Evolutionary conservation across 495 filamentous ascomycete genomes (phyloP).

Genomic region (Aspergillus coremiiformis): DNA sequence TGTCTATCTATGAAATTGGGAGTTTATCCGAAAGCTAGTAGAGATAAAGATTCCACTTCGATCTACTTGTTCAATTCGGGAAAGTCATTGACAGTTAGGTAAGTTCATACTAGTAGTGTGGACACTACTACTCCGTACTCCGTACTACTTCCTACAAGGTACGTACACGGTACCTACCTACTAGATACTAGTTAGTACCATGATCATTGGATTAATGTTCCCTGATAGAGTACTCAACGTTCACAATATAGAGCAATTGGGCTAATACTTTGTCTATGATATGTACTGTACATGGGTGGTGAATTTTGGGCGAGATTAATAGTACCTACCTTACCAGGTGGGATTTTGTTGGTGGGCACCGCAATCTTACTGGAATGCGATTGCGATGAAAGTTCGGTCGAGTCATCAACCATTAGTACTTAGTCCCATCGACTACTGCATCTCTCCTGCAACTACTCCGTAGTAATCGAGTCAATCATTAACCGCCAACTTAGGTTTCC

Average conservation of each 20-base stretch:
- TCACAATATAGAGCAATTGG: background rate
- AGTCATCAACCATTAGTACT: background rate
- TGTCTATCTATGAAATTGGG: too few species aligned
- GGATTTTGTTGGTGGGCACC: background rate
- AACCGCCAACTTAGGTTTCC: slow-evolving; percentile 1
- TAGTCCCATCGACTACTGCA: slow-evolving; percentile 14
- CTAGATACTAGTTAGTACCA: too few species aligned
- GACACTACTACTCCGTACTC: background rate
- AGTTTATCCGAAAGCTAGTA: background rate
- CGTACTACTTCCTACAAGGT: background rate
- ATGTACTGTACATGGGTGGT: background rate
- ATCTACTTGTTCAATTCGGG: background rate
- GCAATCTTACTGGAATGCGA: background rate
- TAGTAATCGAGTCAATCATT: slow-evolving; percentile 10
- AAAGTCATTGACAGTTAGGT: background rate
- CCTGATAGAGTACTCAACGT: background rate
- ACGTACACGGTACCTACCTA: too few species aligned
- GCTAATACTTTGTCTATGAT: background rate
- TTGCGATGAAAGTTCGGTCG: background rate
- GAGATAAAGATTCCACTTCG: background rate
- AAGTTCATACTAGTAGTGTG: background rate
- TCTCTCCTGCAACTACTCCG: slow-evolving; percentile 13
- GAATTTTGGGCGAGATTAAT: background rate
- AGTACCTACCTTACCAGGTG: background rate
- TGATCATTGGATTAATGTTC: too few species aligned